These are phyloP conservation scores for Colletotrichum liriopes DNA, from an alignment of 2,329 filamentous ascomycete genomes.

Conservation along the genomic window DNA sequence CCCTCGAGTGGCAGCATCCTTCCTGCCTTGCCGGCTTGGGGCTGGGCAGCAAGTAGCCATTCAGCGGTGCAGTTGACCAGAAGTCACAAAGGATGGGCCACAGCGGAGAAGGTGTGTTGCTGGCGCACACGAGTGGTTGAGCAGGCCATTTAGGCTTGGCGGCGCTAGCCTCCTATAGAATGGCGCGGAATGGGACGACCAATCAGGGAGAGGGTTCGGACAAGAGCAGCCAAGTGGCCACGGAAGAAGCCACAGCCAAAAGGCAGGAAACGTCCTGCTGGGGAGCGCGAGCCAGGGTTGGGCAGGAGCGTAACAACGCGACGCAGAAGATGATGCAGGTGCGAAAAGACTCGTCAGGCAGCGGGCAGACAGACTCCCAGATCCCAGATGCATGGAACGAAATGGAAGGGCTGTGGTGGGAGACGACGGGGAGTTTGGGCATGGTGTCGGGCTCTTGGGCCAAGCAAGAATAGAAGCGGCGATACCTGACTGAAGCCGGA, in stretches of 20 bases:
- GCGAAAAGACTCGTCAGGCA: slow-evolving; percentile 22
- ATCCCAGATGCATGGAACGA: slow-evolving; percentile 33
- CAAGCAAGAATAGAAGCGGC: slow-evolving; percentile 29
- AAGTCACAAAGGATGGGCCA: slow-evolving; percentile 32
- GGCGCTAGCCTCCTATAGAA: not conserved
- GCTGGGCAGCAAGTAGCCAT: slow-evolving; percentile 41
- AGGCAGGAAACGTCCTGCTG: slow-evolving; percentile 5
- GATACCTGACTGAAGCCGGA: slow-evolving; percentile 24
- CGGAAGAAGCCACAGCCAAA: slow-evolving; percentile 31
- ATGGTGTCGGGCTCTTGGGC: slow-evolving; percentile 17
- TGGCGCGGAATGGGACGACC: not conserved
- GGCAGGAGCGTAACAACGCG: not conserved
- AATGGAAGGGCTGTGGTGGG: slow-evolving; percentile 21
- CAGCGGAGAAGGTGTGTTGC: slow-evolving; percentile 36
- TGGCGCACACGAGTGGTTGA: slow-evolving; percentile 33
- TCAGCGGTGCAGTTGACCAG: slow-evolving; percentile 29
- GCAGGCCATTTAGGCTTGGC: slow-evolving; percentile 28
- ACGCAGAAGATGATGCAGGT: slow-evolving; percentile 10
- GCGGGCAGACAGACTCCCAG: slow-evolving; percentile 3
- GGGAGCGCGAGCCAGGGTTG: slow-evolving; percentile 12
- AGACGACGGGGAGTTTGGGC: slow-evolving; percentile 20
- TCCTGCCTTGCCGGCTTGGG: slow-evolving; percentile 33
- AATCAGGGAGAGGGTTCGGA: slow-evolving; percentile 15
- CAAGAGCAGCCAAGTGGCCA: slow-evolving; percentile 32
- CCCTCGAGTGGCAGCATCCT: not conserved